Percentiles rank a stretch among this genome's conserved stretches.
phyloP scores from a whole-genome alignment of 495 filamentous ascomycete species.

The Baudoinia panamericana region DNA sequence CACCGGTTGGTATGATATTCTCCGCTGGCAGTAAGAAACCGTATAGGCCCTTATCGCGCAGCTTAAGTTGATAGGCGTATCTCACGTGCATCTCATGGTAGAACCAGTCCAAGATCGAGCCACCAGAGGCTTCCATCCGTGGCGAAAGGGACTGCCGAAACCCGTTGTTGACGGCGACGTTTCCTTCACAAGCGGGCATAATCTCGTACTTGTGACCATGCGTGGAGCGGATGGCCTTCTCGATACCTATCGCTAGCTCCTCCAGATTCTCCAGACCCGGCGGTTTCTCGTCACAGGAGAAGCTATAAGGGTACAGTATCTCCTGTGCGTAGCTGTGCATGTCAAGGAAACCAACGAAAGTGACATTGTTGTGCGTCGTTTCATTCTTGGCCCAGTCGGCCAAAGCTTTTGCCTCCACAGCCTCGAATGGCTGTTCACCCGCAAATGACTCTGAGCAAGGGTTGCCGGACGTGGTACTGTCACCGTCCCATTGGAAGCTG shows the following conservation, averaged over 20 bases:
- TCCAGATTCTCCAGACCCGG: slow-evolving; percentile 83
- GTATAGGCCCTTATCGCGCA: slow-evolving; percentile 88
- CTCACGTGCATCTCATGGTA: slow-evolving; percentile 75
- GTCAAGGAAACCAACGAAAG: slow-evolving; percentile 75
- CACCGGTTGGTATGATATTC: slow-evolving; percentile 78
- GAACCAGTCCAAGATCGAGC: slow-evolving; percentile 90
- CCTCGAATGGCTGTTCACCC: slow-evolving; percentile 72
- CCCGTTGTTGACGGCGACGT: slow-evolving; percentile 30
- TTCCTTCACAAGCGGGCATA: slow-evolving; percentile 78
- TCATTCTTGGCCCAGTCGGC: slow-evolving; percentile 80
- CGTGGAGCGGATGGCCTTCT: slow-evolving; percentile 71
- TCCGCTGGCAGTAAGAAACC: slow-evolving; percentile 81
- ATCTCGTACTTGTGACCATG: slow-evolving; percentile 67
- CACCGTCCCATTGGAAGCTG: slow-evolving; percentile 69
- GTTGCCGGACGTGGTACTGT: slow-evolving; percentile 49
- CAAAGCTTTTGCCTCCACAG: slow-evolving; percentile 58
- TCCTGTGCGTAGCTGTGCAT: slow-evolving; percentile 94
- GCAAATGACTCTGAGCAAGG: slow-evolving; percentile 89
- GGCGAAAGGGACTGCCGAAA: slow-evolving; percentile 25
- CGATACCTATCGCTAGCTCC: slow-evolving; percentile 78
- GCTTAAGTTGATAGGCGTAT: slow-evolving; percentile 87
- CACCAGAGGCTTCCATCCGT: slow-evolving; percentile 56
- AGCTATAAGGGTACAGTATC: slow-evolving; percentile 84
- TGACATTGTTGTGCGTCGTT: slow-evolving; percentile 52
- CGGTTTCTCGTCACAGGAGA: slow-evolving; percentile 60